Base-by-base conservation (phyloP, 805 yeast genomes). In the Candida sakaeoensis region DNA sequence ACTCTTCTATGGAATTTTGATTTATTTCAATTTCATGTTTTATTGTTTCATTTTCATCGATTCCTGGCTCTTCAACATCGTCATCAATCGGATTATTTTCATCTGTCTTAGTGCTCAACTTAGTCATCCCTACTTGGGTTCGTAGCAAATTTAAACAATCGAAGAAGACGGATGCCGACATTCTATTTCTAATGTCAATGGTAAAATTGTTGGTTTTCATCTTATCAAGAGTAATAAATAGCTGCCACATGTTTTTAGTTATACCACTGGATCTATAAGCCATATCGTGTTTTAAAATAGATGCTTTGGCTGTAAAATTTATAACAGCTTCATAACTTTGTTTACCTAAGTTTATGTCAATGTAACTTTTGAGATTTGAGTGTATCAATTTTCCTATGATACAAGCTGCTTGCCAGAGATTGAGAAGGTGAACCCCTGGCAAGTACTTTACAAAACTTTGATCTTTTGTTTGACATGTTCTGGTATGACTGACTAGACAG, bases 231-330 rank as follows among this genome's bases (percentile, higher is more conserved):
- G 82, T 73, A 37, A 82, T 76, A 60, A 85, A 85, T 43, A 89
- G 70, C 44, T 84, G 86, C 99, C 99, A 91, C 69, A 89, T 82
- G 54, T 89, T 89, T 53, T 85, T 77, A 93, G 93, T 87, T 43
- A 93, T 88, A 7, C 96, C 96, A 33, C 95, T 81, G 0, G 95
- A 85, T 48, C 98, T 75, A 57, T 86, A 87, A 0, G 97, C 87
- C 72, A 93, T 81, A 55, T 91, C 99, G 61, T 90, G 93, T 52
- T 88, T 88, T 51, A 87, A 68, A 21, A 91, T 82, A 0, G 96
- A 87, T 0, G 96, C 95, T 44, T 79, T 79, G 42, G 80, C 75
- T 1, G 93, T 80, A 33, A 85, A 61, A 14, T 74, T 68, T 16
- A 85, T 79, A 1, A 93, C 93, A 16, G 68, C 65, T 45, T 75